A percentile compares a stretch with the other conserved stretches of the same genome.
Evolutionary conservation across 2,329 filamentous ascomycete species (phyloP).

Genomic region (Cordyceps cicadae): DNA sequence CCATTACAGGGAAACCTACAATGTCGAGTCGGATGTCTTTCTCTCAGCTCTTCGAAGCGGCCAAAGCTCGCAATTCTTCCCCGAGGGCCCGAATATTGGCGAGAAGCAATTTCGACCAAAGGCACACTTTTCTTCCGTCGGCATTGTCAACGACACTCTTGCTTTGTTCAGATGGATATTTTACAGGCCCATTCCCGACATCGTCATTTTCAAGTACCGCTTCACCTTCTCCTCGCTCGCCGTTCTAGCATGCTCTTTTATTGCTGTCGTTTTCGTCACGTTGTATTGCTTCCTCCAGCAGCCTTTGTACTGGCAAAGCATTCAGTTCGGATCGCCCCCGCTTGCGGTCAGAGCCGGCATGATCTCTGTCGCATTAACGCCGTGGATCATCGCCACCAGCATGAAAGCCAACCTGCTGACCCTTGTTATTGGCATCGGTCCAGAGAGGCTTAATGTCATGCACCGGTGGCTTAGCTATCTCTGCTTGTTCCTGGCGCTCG

Average conservation of each 20-base stretch:
- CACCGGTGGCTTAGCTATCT: constrained; percentile 89
- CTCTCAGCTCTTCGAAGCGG: constrained; percentile 39
- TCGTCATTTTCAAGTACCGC: constrained; percentile 58
- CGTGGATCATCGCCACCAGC: constrained; percentile 83
- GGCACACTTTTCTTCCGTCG: constrained; percentile 67
- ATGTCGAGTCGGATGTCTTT: constrained; percentile 39
- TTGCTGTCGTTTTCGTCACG: constrained; percentile 63
- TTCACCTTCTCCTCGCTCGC: constrained; percentile 76
- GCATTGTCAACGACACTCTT: constrained; percentile 66
- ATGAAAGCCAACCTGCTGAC: constrained; percentile 87
- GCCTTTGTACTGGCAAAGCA: constrained; percentile 83
- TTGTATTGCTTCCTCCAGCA: constrained; percentile 82
- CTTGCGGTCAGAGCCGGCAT: constrained; percentile 82
- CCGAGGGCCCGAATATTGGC: constrained; percentile 50
- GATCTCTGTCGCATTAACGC: constrained; percentile 83
- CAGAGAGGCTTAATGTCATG: constrained; percentile 84
- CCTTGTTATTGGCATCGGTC: constrained; percentile 79
- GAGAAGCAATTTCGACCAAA: constrained; percentile 52
- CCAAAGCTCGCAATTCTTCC: constrained; percentile 66
- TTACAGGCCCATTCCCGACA: constrained; percentile 73
- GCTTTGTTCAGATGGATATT: constrained; percentile 84
- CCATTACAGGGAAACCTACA: constrained; percentile 49
- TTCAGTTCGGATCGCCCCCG: constrained; percentile 78
- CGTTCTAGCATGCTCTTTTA: constrained; percentile 58
- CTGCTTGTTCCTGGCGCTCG: constrained; percentile 70